These are phyloP conservation scores for Trichoderma simmonsii DNA, from an alignment of 2,329 filamentous ascomycete genomes.

Conservation along the genomic window DNA sequence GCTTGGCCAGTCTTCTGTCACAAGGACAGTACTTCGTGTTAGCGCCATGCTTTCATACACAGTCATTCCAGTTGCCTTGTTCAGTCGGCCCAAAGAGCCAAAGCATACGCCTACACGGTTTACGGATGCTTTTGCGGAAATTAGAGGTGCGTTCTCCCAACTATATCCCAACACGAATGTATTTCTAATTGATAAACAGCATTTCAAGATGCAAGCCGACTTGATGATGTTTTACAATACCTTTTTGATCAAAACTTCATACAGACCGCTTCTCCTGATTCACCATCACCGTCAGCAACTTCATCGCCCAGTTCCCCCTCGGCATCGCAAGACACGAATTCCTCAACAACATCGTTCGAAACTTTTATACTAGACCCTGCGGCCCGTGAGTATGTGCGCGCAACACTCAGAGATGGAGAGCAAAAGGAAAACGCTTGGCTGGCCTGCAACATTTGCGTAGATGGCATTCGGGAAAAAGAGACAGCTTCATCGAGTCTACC, in stretches of 20 bases:
- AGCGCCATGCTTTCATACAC: constrained; percentile 27
- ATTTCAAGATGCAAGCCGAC: constrained; percentile 21
- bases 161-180: not conserved
- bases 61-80: constrained; percentile 25
- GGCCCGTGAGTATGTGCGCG: constrained; percentile 25
- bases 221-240: constrained; percentile 27
- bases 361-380: constrained; percentile 26
- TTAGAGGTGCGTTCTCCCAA: constrained; percentile 16
- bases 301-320: constrained; percentile 21
- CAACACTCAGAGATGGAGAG: constrained; percentile 22
- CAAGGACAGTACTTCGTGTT: constrained; percentile 25
- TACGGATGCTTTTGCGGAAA: constrained; percentile 19
- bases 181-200: constrained; percentile 13
- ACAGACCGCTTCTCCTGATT: constrained; percentile 23
- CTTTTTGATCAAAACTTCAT: constrained; percentile 28
- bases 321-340: constrained; percentile 21
- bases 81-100: constrained; percentile 15
- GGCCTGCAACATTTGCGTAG: constrained; percentile 27
- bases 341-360: constrained; percentile 21
- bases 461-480: constrained; percentile 24
- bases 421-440: constrained; percentile 25
- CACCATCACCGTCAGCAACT: constrained; percentile 20
- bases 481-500: constrained; percentile 22
- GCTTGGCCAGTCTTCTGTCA: constrained; percentile 26
- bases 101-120: constrained; percentile 21